Evolutionary conservation across 768 basidiomycete genomes (phyloP).

Genomic region (Mycena rebaudengoi): DNA sequence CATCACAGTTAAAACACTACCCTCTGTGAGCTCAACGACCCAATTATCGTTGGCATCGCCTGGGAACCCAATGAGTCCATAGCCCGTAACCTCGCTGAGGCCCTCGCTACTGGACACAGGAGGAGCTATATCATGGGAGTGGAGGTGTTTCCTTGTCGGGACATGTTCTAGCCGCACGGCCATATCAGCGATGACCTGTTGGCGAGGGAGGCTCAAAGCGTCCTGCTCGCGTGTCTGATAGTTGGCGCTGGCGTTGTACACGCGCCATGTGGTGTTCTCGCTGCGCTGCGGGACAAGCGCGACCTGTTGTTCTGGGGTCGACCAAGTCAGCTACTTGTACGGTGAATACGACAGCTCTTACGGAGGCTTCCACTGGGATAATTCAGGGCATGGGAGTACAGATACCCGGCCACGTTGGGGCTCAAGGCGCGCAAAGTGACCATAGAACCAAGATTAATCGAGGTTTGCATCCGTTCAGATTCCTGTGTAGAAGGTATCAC

Average conservation of each 20-base stretch:
- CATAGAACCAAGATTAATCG: not conserved
- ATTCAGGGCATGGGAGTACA: not conserved
- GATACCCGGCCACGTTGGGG: too few species aligned
- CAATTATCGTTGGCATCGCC: conserved; percentile 13
- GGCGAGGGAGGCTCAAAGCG: not conserved
- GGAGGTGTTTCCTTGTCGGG: not conserved
- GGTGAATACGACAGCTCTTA: not conserved
- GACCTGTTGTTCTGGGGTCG: conserved; percentile 5
- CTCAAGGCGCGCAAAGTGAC: not conserved
- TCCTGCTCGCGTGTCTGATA: not conserved
- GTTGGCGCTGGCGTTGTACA: not conserved
- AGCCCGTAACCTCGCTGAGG: not conserved
- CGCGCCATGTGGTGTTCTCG: conserved; percentile 2
- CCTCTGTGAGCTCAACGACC: not conserved
- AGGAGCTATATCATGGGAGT: not conserved
- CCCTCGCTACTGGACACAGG: not conserved
- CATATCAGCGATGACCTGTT: not conserved
- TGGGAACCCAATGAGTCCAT: not conserved
- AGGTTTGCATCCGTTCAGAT: too few species aligned
- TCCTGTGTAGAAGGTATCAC: too few species aligned
- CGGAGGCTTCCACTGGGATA: conserved; percentile 6
- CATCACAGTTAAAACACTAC: not conserved
- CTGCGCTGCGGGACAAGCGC: not conserved
- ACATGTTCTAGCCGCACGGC: not conserved
- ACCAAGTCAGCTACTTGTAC: not conserved